Percentiles rank a stretch among this genome's conserved stretches.
Conservation (phyloP, 2,329 filamentous ascomycete genomes). For the Paramyrothecium sp. region DNA sequence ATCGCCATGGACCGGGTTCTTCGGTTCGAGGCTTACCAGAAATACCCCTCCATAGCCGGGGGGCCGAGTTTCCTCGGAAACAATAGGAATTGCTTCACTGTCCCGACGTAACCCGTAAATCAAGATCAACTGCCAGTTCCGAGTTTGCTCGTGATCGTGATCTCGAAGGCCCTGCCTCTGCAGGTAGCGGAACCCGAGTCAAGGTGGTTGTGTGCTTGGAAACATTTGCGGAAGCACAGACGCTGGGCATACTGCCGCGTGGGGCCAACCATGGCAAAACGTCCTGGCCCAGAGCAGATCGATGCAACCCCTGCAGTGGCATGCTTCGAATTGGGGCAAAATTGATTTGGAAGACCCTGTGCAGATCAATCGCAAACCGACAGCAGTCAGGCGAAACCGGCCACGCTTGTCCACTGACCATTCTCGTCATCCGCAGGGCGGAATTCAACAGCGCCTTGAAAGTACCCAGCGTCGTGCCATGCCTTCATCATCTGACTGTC, state of each 20-base stretch:
- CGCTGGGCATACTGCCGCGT: no score
- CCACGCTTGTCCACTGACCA: constrained; percentile 50
- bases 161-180: no score
- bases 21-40: background rate
- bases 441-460: constrained; percentile 80
- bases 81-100: background rate
- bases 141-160: no score
- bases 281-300: background rate
- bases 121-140: no score
- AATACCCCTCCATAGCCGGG: background rate
- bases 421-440: constrained; percentile 52
- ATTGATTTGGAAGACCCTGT: background rate
- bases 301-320: background rate
- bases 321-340: background rate
- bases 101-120: background rate
- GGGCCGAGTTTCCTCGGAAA: background rate
- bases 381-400: constrained; percentile 46
- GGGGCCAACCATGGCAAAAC: no score
- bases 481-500: constrained; percentile 82
- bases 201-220: no score
- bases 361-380: constrained; percentile 1
- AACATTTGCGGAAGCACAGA: no score
- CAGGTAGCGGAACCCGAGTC: no score
- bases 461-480: constrained; percentile 92
- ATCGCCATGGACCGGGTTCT: background rate